Evolutionary conservation across 2,329 filamentous ascomycete species (phyloP), one percentile per base, ranked within the genome.

Genomic region (Trichoderma semiorbis): DNA sequence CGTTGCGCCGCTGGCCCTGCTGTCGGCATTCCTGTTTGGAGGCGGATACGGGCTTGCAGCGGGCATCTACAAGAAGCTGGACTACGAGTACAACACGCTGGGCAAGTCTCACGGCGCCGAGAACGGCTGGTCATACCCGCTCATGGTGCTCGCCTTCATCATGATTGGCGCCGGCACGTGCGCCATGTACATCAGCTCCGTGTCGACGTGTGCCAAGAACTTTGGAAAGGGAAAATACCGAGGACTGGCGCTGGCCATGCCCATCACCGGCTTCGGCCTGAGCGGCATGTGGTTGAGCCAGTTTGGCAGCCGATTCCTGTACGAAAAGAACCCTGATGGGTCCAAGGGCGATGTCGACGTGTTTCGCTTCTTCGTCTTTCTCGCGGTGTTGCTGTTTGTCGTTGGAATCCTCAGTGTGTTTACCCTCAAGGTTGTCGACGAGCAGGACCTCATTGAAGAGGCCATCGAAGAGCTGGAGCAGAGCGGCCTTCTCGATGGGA

Each of bases 121-220:
- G 16, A 85, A 78, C 65, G 84, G 77, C 70, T 92, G 90, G 88
- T 91, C 94, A 0, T 94, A 97, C 76, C 88, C 88, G 75, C 85
- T 92, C 76, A 97, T 99, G 95, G 84, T 98, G 7, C 79, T 93
- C 69, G 91, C 94, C 1, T 99, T 98, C 80, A 86, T 95, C 61
- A 87, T 88, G 66, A 90, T 99, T 72, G 96, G 96, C 2, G 87
- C 91, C 74, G 95, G 90, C 6, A 98, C 95, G 0, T 93, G 92
- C 75, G 90, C 89, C 80, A 94, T 98, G 90, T 99, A 98, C 81
- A 86, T 98, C 70, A 89, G 91, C 65, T 92, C 94, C 2, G 92
- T 99, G n/a, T 95, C 95, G 7, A 97, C 95, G 0, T 97, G 94
- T 78, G 96, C 96, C 43, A 99, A 99, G 89, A 99, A 98, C 83